phyloP scores from a whole-genome alignment of 2,329 filamentous ascomycete genomes.

The Bipolaris victoriae region DNA sequence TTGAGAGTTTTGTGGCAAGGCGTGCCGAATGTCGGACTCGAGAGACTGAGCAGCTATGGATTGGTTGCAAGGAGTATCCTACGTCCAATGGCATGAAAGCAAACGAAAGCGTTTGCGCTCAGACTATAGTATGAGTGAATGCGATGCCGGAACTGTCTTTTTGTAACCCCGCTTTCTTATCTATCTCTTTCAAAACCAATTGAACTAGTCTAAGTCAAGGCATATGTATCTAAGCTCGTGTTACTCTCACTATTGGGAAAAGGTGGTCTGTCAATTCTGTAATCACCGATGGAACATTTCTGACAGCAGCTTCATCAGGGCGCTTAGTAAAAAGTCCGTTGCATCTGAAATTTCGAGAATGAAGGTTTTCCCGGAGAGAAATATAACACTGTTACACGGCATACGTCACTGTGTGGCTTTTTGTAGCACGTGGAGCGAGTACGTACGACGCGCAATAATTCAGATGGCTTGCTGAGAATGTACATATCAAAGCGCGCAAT shows the following conservation, averaged over 20 bases:
- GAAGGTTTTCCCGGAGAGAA: background rate
- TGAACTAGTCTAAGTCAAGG: too few relatives aligned
- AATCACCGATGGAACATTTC: too few relatives aligned
- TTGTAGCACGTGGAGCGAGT: background rate
- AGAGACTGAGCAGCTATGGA: background rate
- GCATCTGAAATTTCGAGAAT: background rate
- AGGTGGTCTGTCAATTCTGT: too few relatives aligned
- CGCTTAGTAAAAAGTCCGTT: background rate
- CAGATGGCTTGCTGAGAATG: background rate
- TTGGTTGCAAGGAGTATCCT: background rate
- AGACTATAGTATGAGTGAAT: background rate
- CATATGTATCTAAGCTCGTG: too few relatives aligned
- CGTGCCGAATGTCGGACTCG: background rate
- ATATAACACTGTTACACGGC: slow-evolving; percentile 2
- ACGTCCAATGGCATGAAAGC: background rate
- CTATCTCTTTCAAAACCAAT: too few relatives aligned
- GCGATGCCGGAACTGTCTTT: background rate
- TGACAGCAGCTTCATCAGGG: too few relatives aligned
- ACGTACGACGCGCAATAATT: background rate
- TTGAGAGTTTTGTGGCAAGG: background rate
- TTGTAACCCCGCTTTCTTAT: too few relatives aligned
- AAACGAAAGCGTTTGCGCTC: background rate
- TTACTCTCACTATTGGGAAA: too few relatives aligned
- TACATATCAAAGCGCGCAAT: background rate
- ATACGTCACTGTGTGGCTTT: slow-evolving; percentile 6